Base-by-base conservation (phyloP, 208 protist species). In the Acanthamoeba lugdunensis region DNA sequence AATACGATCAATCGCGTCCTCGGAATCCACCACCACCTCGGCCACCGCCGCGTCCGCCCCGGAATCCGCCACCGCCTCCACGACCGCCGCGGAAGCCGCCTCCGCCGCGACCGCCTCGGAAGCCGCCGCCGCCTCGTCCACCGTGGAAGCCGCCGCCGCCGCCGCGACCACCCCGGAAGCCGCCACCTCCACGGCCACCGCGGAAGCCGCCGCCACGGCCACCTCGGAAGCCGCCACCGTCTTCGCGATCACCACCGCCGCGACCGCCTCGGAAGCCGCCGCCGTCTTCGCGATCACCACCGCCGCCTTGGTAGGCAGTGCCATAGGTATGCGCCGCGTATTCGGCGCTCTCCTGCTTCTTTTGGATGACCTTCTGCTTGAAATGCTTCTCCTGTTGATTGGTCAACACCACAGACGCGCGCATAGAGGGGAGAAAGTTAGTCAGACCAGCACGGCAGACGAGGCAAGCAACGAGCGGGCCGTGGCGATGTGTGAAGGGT, bases 381-480 rank as follows among this genome's bases (percentile, higher is more conserved):
- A 84, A 84, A 30, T 84, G 75, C 48, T 84, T 84, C 21, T 84
- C 75, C 75, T 84, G n/a, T 56, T 84, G 75, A n/a, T 33, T 23
- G 41, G 65, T 8, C 2, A 11, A 33, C 14, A 25, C 8, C 14
- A 25, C 28, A 33, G 0, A 7, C 65, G 21, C 4, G 5, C 8
- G 65, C 9, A 30, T 50, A 21, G 14, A 1, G 41, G 7, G 5
- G n/a, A 21, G 8, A 84, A 58, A 8, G 48, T 1, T 45, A 45
- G 41, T 45, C 41, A 45, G 41, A 45, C 7, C 41, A 45, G 41
- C 41, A 45, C 7, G 1, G 7, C 41, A 2, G 41, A 45, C 7
- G 41, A 45, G 41, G 23, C 14, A 56, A 21, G 11, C 52, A 56
- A 56, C 11, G n/a, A 25, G 21, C 9, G n/a, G 1, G 23, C 11